Evolutionary conservation across 768 basidiomycete species (phyloP).

Genomic region (Tubosaeta sp.): DNA sequence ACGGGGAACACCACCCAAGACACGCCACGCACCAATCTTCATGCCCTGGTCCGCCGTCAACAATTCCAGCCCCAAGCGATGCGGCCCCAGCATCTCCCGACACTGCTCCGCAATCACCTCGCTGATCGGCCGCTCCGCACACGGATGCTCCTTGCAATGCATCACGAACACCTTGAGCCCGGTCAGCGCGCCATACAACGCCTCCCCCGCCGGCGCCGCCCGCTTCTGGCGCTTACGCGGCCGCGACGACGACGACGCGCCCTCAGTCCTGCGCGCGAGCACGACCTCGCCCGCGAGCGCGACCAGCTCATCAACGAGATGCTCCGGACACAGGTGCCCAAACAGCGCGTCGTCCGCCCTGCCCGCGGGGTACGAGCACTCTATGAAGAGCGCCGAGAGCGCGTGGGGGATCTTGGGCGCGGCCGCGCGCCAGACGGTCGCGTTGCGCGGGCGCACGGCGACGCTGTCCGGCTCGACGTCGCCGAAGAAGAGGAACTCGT

Average conservation of each 20-base stretch:
- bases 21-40: slow-evolving; percentile 59
- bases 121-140: slow-evolving; percentile 47
- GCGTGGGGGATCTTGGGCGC: slow-evolving; percentile 68
- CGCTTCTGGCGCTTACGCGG: slow-evolving; percentile 36
- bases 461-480: slow-evolving; percentile 87
- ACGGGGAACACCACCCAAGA: not conserved
- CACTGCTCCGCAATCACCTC: slow-evolving; percentile 76
- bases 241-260: not conserved
- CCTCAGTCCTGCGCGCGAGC: slow-evolving; percentile 30
- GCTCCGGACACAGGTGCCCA: slow-evolving; percentile 84
- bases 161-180: slow-evolving; percentile 74
- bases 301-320: slow-evolving; percentile 71
- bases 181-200: slow-evolving; percentile 47
- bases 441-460: slow-evolving; percentile 55
- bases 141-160: slow-evolving; percentile 80
- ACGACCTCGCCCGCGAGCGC: slow-evolving; percentile 67
- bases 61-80: slow-evolving; percentile 67
- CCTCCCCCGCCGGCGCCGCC: slow-evolving; percentile 38
- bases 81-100: slow-evolving; percentile 51
- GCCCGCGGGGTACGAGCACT: slow-evolving; percentile 84
- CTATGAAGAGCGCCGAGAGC: slow-evolving; percentile 84
- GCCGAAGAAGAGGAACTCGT: slow-evolving; percentile 90
- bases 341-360: slow-evolving; percentile 65
- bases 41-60: slow-evolving; percentile 75
- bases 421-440: slow-evolving; percentile 75